phyloP scores from a whole-genome alignment of 768 basidiomycete species.

The Candolleomyces aberdarensis region DNA sequence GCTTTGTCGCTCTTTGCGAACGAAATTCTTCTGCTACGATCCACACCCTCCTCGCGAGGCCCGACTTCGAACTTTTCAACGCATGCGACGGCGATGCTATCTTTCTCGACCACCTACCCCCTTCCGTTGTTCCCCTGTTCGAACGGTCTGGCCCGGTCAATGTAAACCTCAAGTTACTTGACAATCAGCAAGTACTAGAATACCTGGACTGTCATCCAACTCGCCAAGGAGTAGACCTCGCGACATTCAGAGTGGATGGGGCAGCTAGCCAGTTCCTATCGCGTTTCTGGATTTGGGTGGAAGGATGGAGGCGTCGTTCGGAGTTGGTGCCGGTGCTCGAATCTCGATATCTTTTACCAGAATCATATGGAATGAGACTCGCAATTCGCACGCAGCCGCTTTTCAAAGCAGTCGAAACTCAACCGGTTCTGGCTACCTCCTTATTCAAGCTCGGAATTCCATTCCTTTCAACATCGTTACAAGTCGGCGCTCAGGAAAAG shows the following conservation, averaged over 20 bases:
- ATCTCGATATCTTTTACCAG: neutral
- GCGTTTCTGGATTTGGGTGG: constrained; percentile 44
- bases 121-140: constrained; percentile 19
- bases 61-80: constrained; percentile 24
- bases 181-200: constrained; percentile 19
- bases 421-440: neutral
- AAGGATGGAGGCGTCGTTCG: constrained; percentile 14
- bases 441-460: neutral
- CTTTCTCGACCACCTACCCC: constrained; percentile 23
- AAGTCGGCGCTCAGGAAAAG: neutral
- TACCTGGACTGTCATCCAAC: constrained; percentile 26
- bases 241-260: constrained; percentile 13
- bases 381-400: neutral
- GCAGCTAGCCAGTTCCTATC: constrained; percentile 30
- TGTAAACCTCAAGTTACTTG: constrained; percentile 31
- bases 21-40: neutral
- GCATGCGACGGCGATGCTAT: constrained; percentile 30
- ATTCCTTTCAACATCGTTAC: neutral
- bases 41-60: constrained; percentile 26
- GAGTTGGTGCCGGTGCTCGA: neutral
- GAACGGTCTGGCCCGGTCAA: constrained; percentile 15
- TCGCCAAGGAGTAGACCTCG: constrained; percentile 21
- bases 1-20: constrained; percentile 13
- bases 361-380: neutral
- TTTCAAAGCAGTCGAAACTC: neutral